Conservation (phyloP, 2,329 filamentous ascomycete species). For the Westerdykella aurantiaca region DNA sequence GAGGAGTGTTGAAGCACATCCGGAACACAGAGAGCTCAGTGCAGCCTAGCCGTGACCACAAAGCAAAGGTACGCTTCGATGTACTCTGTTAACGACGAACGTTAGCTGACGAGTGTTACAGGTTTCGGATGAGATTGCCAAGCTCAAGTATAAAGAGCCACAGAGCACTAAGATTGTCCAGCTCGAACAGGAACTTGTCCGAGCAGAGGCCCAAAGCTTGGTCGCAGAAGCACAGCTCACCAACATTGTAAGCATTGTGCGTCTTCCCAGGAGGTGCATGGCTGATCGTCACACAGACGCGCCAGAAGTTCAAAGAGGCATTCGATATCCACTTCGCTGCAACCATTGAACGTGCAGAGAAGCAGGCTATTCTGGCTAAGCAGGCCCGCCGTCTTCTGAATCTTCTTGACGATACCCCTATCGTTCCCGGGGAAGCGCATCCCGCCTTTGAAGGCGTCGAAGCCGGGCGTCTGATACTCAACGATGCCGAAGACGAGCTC, state of each 20-base stretch:
- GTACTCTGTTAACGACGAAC: neutral
- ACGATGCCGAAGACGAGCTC: conserved; percentile 87
- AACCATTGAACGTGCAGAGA: conserved; percentile 92
- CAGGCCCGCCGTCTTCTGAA: conserved; percentile 81
- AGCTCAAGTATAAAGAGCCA: conserved; percentile 87
- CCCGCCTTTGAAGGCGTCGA: conserved; percentile 60
- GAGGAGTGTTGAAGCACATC: conserved; percentile 79
- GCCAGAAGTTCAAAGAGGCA: conserved; percentile 92
- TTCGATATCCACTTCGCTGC: conserved; percentile 84
- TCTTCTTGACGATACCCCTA: conserved; percentile 81
- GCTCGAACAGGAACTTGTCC: conserved; percentile 91
- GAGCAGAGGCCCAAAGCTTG: conserved; percentile 90
- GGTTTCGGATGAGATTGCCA: conserved; percentile 87
- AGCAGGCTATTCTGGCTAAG: conserved; percentile 88
- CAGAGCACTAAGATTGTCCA: conserved; percentile 73
- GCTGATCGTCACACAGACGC: conserved; percentile 57
- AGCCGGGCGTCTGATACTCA: conserved; percentile 76
- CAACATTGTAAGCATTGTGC: conserved; percentile 65
- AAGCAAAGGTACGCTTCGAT: conserved; percentile 55
- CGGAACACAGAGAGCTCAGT: conserved; percentile 94
- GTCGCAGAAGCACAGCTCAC: conserved; percentile 95
- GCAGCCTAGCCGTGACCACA: conserved; percentile 82
- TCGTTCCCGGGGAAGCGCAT: conserved; percentile 77
- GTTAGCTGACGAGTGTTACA: conserved; percentile 18
- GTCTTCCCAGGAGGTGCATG: neutral